A percentile compares a stretch with the other conserved stretches of the same genome.
Conservation (phyloP, 2,329 filamentous ascomycete genomes). For the Cercospora beticola region DNA sequence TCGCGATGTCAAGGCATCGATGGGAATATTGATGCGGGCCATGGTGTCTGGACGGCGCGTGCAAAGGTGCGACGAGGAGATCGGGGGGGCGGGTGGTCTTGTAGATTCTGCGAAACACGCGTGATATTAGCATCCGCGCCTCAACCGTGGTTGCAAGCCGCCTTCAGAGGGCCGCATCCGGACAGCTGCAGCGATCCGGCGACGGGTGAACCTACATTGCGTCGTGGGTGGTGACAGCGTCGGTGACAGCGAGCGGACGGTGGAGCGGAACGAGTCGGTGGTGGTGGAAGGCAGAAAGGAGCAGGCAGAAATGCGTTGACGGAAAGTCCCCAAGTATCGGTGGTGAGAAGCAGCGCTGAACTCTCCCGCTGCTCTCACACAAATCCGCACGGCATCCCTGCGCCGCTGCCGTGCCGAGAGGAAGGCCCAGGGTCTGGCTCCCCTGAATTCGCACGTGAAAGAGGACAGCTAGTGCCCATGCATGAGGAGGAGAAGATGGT, state of each 20-base stretch:
- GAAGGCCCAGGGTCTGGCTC: background rate
- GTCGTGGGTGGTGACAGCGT: background rate
- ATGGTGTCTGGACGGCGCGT: constrained; percentile 24
- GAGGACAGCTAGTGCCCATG: background rate
- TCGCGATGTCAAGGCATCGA: constrained; percentile 87
- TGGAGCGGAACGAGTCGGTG: background rate
- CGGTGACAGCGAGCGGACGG: background rate
- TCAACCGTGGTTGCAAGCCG: constrained; percentile 3
- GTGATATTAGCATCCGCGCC: constrained; percentile 7
- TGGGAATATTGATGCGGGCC: constrained; percentile 79
- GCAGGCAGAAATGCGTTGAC: background rate
- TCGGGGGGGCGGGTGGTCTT: background rate
- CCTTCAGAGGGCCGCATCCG: background rate
- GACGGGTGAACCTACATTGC: background rate
- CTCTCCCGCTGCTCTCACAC: background rate
- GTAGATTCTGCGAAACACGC: constrained; percentile 5
- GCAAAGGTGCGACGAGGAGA: background rate
- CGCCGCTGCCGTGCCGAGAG: constrained; percentile 1
- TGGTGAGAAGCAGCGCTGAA: background rate
- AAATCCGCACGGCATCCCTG: background rate
- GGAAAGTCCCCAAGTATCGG: background rate
- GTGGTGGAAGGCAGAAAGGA: background rate
- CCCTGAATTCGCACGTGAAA: constrained; percentile 3
- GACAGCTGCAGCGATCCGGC: constrained; percentile 8
- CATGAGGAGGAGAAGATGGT: background rate